Base-by-base conservation (phyloP, 2,329 filamentous ascomycete genomes). In the Botrytis cinerea region DNA sequence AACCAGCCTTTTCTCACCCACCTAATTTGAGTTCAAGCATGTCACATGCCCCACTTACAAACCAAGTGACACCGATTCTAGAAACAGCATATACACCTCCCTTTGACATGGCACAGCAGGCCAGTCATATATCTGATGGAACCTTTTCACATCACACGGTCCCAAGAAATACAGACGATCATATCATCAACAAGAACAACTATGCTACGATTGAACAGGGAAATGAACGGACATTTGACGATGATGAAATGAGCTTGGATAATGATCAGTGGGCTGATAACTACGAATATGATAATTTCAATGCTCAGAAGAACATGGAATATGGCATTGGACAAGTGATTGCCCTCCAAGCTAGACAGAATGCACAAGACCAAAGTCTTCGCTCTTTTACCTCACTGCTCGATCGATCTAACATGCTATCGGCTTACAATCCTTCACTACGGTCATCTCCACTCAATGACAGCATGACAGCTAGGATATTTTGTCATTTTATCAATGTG, bases 401-500 rank as follows among this genome's bases (percentile, higher is more conserved):
- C 22, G 76, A 80, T 66, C 74, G 78, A 7, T 84, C 85, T 51
- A 83, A 86, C 72, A 84, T 86, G 46, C 84, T 94, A 63, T 86
- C 89, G 22, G 89, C 87, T 3, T 94, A 95, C 78, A 86, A 87
- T 59, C 91, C 92, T 8, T 89, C 89, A 1, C 87, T 89, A 6
- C 83, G 86, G 35, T 89, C 88, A 46, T 91, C 91, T 57, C 95
- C 96, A 46, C 84, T 98, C 43, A 93, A 91, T 77, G 94, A 98
- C 76, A 88, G 90, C 4, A 91, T 92, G 76, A 95, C 93, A 18
- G 91, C 93, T 22, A 88, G 91, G 45, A 90, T 97, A 10, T 98
- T 98, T 81, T 92, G 92, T 81, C 94, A 98, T 82, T 98, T 98
- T 81, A 90, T 98, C 64, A 92, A 94, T 77, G 92, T 96, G 10